Conservation (phyloP, 768 basidiomycete genomes). For the Pulveroboletus sp. region DNA sequence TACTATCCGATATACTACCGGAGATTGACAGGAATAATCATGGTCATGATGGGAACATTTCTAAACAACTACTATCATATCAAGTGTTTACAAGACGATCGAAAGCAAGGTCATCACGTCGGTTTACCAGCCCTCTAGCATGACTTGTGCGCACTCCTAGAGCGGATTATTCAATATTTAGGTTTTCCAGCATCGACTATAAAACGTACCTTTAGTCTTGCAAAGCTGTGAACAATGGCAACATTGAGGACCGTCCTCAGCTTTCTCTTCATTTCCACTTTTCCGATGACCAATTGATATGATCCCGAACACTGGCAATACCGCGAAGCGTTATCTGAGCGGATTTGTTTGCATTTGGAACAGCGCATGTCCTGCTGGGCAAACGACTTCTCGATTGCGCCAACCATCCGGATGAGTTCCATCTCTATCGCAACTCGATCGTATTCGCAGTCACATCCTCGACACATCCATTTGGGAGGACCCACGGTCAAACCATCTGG, state of each 20-base stretch:
- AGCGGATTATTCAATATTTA: background rate
- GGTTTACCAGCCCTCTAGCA: conserved; percentile 36
- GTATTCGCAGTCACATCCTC: conserved; percentile 78
- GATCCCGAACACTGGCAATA: conserved; percentile 89
- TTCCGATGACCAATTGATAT: conserved; percentile 70
- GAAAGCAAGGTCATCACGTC: background rate
- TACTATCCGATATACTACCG: conserved; percentile 52
- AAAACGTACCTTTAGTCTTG: conserved; percentile 58
- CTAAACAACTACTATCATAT: no score
- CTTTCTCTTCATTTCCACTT: conserved; percentile 67
- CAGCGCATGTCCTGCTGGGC: conserved; percentile 91
- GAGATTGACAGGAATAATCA: no score
- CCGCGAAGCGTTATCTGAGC: conserved; percentile 80
- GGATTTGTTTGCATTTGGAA: conserved; percentile 85
- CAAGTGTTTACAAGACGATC: no score
- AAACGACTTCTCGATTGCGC: conserved; percentile 66
- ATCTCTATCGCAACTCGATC: conserved; percentile 88
- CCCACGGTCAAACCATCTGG: conserved; percentile 50
- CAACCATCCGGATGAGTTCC: conserved; percentile 74
- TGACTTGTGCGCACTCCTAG: conserved; percentile 40
- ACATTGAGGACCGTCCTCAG: conserved; percentile 84
- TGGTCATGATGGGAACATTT: no score
- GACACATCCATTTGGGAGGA: conserved; percentile 64
- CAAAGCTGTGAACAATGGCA: conserved; percentile 68
- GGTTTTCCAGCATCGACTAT: background rate